phyloP scores from a whole-genome alignment of 208 protist species.

The Trypanosoma caninum region DNA sequence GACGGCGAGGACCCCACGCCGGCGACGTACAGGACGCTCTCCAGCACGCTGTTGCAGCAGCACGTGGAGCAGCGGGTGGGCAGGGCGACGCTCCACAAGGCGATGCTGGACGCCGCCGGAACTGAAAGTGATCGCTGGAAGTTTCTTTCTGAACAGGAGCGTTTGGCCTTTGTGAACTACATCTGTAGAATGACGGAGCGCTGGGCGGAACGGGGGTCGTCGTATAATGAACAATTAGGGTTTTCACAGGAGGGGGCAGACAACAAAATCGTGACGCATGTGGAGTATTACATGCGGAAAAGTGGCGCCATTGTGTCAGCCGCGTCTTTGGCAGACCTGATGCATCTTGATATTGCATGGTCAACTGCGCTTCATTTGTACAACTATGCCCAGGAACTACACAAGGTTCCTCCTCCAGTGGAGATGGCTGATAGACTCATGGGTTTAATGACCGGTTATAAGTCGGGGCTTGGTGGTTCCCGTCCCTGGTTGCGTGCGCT shows the following conservation, averaged over 20 bases:
- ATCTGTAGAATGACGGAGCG: slow-evolving; percentile 40
- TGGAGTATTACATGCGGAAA: slow-evolving; percentile 55
- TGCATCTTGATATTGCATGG: slow-evolving; percentile 78
- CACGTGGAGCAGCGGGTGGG: slow-evolving; percentile 47
- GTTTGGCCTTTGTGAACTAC: slow-evolving; percentile 45
- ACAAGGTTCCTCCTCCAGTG: slow-evolving; percentile 35
- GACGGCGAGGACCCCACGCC: slow-evolving; percentile 24
- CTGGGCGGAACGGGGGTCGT: slow-evolving; percentile 41
- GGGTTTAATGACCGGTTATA: slow-evolving; percentile 78
- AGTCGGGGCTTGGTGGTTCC: slow-evolving; percentile 56
- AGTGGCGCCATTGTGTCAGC: slow-evolving; percentile 29
- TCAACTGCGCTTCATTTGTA: slow-evolving; percentile 49
- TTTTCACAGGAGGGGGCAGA: slow-evolving; percentile 65
- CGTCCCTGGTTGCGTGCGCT: slow-evolving; percentile 64
- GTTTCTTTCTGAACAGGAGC: slow-evolving; percentile 36
- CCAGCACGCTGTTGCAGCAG: slow-evolving; percentile 36
- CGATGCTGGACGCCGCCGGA: slow-evolving; percentile 44
- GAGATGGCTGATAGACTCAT: slow-evolving; percentile 71
- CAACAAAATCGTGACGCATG: slow-evolving; percentile 50
- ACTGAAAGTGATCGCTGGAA: slow-evolving; percentile 42
- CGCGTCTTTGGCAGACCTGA: slow-evolving; percentile 46
- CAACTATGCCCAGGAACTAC: slow-evolving; percentile 27
- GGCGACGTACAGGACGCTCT: slow-evolving; percentile 29
- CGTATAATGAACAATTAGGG: slow-evolving; percentile 45
- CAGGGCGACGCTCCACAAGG: slow-evolving; percentile 26